Conservation (phyloP, 192 early-diverging fungal species). For the Chytriomyces sp. region DNA sequence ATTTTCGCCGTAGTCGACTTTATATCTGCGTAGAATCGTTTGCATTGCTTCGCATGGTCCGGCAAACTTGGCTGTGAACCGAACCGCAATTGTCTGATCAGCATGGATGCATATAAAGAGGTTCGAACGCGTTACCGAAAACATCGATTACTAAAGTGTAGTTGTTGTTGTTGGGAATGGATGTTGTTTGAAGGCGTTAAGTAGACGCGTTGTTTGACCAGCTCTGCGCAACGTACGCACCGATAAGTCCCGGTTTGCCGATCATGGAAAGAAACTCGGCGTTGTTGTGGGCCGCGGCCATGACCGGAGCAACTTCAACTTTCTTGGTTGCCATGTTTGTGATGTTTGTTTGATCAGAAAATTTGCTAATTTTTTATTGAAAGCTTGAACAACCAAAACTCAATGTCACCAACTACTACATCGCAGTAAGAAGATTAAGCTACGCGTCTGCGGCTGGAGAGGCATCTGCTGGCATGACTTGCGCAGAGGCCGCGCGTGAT, state of each 20-base stretch:
- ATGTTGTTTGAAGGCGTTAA: too few relatives aligned
- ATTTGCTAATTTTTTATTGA: too few relatives aligned
- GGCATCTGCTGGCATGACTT: slow-evolving; percentile 16
- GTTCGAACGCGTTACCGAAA: too few relatives aligned
- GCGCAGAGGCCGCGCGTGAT: slow-evolving; percentile 9
- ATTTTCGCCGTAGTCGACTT: slow-evolving; percentile 59
- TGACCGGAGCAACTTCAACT: neutral
- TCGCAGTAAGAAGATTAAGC: too few relatives aligned
- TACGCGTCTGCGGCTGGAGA: slow-evolving; percentile 12
- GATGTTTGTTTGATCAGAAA: too few relatives aligned
- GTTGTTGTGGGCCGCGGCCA: slow-evolving; percentile 2
- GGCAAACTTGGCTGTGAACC: slow-evolving; percentile 53
- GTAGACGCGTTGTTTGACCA: too few relatives aligned
- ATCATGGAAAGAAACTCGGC: slow-evolving; percentile 45
- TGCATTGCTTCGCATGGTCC: slow-evolving; percentile 67
- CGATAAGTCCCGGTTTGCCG: slow-evolving; percentile 36
- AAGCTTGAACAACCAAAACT: too few relatives aligned
- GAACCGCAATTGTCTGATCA: neutral
- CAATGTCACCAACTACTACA: too few relatives aligned
- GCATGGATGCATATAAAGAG: neutral
- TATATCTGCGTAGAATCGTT: slow-evolving; percentile 62
- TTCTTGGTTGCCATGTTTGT: neutral
- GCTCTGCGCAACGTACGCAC: neutral
- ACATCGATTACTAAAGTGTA: too few relatives aligned
- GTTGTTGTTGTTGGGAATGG: too few relatives aligned